These are phyloP conservation scores for Piromyces sp. DNA, from an alignment of 192 early-diverging fungal genomes.

Conservation along the genomic window DNA sequence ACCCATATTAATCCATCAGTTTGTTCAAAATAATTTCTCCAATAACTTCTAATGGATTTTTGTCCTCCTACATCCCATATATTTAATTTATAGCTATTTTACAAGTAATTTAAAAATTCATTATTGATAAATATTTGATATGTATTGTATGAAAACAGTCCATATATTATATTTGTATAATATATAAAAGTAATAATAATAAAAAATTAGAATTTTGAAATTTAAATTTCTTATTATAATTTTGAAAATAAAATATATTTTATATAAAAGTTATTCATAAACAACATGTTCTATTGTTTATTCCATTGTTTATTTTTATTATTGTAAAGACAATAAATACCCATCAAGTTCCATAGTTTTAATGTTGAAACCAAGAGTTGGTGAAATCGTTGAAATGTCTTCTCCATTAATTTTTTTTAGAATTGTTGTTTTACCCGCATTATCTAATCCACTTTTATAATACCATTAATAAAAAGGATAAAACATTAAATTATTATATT, in stretches of 20 bases:
- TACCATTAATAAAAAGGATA: background rate
- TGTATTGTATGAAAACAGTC: too few relatives aligned
- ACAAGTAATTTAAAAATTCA: too few relatives aligned
- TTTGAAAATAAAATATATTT: too few relatives aligned
- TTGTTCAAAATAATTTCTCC: constrained; percentile 99
- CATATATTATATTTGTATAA: too few relatives aligned
- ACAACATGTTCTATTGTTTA: too few relatives aligned
- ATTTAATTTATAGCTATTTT: constrained; percentile 74
- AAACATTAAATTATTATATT: background rate
- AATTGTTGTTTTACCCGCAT: constrained; percentile 98
- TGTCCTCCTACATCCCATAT: constrained; percentile 98
- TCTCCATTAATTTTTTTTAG: constrained; percentile 89
- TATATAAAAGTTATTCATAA: too few relatives aligned
- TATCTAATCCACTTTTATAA: constrained; percentile 65
- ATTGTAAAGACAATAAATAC: constrained; percentile 10
- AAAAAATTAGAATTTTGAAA: too few relatives aligned
- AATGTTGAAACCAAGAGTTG: constrained; percentile 96
- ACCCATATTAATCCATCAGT: constrained; percentile 97
- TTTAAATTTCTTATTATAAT: too few relatives aligned
- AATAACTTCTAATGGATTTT: constrained; percentile 88
- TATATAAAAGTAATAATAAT: too few relatives aligned
- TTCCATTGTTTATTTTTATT: too few relatives aligned
- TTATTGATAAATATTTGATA: too few relatives aligned
- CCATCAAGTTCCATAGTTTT: constrained; percentile 75
- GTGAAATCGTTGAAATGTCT: constrained; percentile 72